Evolutionary conservation across 2,329 filamentous ascomycete species (phyloP).

Genomic region (Trichoderma citrinoviride): DNA sequence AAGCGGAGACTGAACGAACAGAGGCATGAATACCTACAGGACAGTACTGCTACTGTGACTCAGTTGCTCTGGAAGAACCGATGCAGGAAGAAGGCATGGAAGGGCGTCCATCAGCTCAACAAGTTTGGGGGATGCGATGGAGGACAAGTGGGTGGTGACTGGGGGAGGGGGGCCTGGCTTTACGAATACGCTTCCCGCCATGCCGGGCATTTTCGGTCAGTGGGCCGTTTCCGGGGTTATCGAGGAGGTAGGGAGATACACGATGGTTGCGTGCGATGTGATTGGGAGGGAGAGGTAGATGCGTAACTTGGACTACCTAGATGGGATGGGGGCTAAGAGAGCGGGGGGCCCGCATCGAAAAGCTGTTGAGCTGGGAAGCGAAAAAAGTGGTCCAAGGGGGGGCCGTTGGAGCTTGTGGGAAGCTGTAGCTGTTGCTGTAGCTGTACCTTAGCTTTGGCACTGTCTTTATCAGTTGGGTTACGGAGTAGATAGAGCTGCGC

Average conservation of each 20-base stretch:
- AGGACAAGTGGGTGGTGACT: not conserved
- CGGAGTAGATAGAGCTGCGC: no score
- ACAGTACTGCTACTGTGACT: no score
- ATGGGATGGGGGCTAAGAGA: not conserved
- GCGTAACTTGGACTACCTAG: not conserved
- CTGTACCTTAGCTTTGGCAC: no score
- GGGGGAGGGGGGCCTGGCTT: not conserved
- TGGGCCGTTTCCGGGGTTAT: slow-evolving; percentile 8
- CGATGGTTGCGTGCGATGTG: not conserved
- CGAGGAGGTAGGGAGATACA: not conserved
- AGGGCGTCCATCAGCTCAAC: not conserved
- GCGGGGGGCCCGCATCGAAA: not conserved
- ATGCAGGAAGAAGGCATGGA: no score
- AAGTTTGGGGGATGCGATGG: not conserved
- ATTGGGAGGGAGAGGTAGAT: not conserved
- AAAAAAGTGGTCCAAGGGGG: not conserved
- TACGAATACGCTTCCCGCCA: slow-evolving; percentile 17
- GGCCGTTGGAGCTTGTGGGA: not conserved
- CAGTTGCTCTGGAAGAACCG: no score
- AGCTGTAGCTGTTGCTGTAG: no score
- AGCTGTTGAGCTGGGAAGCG: slow-evolving; percentile 9
- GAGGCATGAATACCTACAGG: no score
- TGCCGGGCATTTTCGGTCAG: not conserved
- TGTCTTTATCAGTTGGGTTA: no score
- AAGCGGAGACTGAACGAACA: not conserved